A percentile compares a stretch with the other conserved stretches of the same genome.
phyloP scores from a whole-genome alignment of 495 filamentous ascomycete species.

The Penicillium lividum region DNA sequence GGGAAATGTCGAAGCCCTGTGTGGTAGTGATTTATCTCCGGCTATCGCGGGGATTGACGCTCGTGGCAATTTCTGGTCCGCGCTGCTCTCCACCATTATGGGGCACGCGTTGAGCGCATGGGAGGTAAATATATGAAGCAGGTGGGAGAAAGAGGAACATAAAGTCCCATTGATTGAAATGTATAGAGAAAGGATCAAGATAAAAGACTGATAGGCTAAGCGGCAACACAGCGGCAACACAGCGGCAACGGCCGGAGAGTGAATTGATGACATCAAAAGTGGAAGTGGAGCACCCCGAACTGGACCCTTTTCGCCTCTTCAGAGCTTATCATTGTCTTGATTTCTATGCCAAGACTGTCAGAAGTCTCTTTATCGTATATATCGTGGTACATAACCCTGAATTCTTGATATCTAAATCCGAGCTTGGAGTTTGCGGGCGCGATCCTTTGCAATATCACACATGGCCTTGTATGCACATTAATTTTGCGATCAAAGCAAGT shows the following conservation, averaged over 20 bases:
- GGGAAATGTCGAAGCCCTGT: slow-evolving; percentile 22
- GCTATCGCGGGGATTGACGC: slow-evolving; percentile 22
- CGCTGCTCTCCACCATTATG: slow-evolving; percentile 22
- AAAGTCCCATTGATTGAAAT: slow-evolving; percentile 4
- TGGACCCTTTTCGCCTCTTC: slow-evolving; percentile 14
- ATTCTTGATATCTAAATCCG: slow-evolving; percentile 18
- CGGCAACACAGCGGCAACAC: slow-evolving; percentile 21
- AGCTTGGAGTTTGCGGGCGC: slow-evolving; percentile 52
- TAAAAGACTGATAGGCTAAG: slow-evolving; percentile 20
- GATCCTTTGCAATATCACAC: slow-evolving; percentile 70
- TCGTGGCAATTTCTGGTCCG: slow-evolving; percentile 19
- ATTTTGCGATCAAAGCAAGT: neutral
- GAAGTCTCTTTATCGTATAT: neutral
- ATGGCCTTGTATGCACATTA: slow-evolving; percentile 52
- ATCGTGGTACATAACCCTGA: slow-evolving; percentile 19
- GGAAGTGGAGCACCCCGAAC: slow-evolving; percentile 16
- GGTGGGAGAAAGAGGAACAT: slow-evolving; percentile 7
- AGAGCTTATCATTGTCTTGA: slow-evolving; percentile 3
- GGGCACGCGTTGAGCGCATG: slow-evolving; percentile 20
- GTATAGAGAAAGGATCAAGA: slow-evolving; percentile 9
- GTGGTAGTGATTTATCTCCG: slow-evolving; percentile 17
- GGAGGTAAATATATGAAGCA: neutral
- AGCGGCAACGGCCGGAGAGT: slow-evolving; percentile 29
- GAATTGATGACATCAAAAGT: slow-evolving; percentile 35
- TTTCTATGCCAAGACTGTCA: neutral